Evolutionary conservation across 2,329 filamentous ascomycete genomes (phyloP), one percentile per base, ranked within the genome.

Genomic region (Pseudogymnoascus sp.): DNA sequence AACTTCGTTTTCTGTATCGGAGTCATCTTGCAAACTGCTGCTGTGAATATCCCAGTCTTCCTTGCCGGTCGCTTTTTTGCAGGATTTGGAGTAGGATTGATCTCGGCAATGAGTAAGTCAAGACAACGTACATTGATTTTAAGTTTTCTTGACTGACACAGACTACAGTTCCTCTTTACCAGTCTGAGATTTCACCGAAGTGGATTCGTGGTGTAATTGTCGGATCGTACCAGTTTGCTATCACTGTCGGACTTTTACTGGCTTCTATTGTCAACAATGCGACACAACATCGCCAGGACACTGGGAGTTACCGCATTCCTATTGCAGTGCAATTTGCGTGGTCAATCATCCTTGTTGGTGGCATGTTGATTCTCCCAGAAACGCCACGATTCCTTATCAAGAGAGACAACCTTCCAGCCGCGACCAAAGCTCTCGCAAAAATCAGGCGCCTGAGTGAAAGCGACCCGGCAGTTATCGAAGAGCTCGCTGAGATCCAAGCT

Each of bases 161-260:
- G 18, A 20, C 53, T 64, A 84, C 88, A 58, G 84, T 91, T 41
- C 88, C 88, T 18, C 76, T 92, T 7, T 92, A 91, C 71, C 88
- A 91, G 72, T 91, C 88, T 1, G 89, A 91, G 74, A 91, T 90
- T 77, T 85, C 88, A 0, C 89, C 89, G 1, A 90, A 90, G 76
- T 91, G 88, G 88, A 89, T 92, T 69, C 81, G 89, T 73, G 89
- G 89, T 66, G 84, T 86, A 3, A 79, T 91, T 7, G 87, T 91
- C 60, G 89, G 87, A 71, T 83, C 84, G 59, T 91, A 91, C 72
- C 87, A 92, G 74, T 77, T 90, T 28, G 88, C 87, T 53, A 91
- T 91, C 70, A 91, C 89, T 0, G 74, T 86, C 38, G 89, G 89
- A 38, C 77, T 92, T 6, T 76, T 90, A 20, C 74, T 84, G 12